Evolutionary conservation across 768 basidiomycete genomes (phyloP).

Genomic region (Suillus subaureus): DNA sequence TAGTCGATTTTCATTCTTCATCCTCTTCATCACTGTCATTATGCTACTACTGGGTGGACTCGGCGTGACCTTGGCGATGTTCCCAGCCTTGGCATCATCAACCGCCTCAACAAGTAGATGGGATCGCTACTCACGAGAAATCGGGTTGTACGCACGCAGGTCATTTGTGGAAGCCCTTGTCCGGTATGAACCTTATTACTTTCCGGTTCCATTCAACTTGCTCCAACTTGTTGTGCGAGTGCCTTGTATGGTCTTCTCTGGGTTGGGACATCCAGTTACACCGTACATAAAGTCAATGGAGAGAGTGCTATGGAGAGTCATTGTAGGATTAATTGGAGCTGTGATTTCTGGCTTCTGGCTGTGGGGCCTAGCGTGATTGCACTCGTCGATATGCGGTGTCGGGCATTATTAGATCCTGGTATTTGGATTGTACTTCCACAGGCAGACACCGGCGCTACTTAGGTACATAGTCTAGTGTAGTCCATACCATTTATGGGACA

Average conservation of each 20-base stretch:
- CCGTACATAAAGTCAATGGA: constrained; percentile 24
- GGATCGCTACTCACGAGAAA: constrained; percentile 49
- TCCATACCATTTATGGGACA: not conserved
- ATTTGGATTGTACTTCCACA: not conserved
- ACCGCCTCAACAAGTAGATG: constrained; percentile 31
- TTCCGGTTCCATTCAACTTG: constrained; percentile 57
- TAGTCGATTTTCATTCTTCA: constrained; percentile 46
- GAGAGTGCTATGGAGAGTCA: constrained; percentile 43
- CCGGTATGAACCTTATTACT: constrained; percentile 41
- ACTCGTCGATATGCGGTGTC: not conserved
- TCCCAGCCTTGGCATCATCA: constrained; percentile 14
- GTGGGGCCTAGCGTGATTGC: constrained; percentile 22
- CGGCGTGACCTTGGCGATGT: constrained; percentile 33
- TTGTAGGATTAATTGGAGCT: constrained; percentile 41
- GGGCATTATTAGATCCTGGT: not conserved
- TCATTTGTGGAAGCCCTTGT: constrained; percentile 39
- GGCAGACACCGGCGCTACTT: not conserved
- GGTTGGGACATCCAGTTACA: constrained; percentile 22
- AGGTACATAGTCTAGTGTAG: not conserved
- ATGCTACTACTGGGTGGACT: constrained; percentile 36
- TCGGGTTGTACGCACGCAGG: constrained; percentile 49
- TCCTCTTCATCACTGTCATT: constrained; percentile 38
- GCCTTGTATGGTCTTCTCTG: constrained; percentile 6
- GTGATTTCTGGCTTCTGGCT: constrained; percentile 31
- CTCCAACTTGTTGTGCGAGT: constrained; percentile 22